These are phyloP conservation scores for Aspergillus panamensis DNA, from an alignment of 495 filamentous ascomycete genomes.

Conservation along the genomic window DNA sequence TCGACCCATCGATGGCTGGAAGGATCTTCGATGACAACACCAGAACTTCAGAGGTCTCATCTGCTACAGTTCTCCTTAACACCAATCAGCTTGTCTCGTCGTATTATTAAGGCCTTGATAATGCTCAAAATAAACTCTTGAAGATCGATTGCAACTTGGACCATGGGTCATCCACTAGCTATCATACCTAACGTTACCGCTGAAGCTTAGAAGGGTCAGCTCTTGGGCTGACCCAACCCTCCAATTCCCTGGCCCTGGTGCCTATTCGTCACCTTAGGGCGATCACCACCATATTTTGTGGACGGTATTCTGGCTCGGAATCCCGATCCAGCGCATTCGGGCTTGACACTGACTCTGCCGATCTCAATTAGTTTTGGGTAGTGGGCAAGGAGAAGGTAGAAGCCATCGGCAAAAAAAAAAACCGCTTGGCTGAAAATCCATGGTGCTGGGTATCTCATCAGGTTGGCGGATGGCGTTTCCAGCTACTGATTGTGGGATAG, in stretches of 20 bases:
- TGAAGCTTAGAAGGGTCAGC: neutral
- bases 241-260: neutral
- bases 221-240: neutral
- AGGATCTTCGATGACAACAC: neutral
- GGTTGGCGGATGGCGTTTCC: neutral
- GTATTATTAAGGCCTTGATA: slow-evolving; percentile 1
- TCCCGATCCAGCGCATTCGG: neutral
- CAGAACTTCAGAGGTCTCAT: neutral
- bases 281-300: neutral
- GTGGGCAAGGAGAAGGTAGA: neutral
- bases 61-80: neutral
- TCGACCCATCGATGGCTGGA: neutral
- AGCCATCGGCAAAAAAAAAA: neutral
- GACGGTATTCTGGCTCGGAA: neutral
- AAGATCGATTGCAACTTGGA: slow-evolving; percentile 3
- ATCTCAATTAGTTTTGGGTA: neutral
- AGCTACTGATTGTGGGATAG: neutral
- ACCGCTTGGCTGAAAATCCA: neutral
- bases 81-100: neutral
- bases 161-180: neutral
- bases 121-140: slow-evolving; percentile 10
- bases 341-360: neutral
- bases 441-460: neutral
- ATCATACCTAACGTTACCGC: neutral
- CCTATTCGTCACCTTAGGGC: neutral